These are phyloP conservation scores for Diphasiastrum complanatum DNA, from an alignment of 83 land plant species.

Conservation along the genomic window DNA sequence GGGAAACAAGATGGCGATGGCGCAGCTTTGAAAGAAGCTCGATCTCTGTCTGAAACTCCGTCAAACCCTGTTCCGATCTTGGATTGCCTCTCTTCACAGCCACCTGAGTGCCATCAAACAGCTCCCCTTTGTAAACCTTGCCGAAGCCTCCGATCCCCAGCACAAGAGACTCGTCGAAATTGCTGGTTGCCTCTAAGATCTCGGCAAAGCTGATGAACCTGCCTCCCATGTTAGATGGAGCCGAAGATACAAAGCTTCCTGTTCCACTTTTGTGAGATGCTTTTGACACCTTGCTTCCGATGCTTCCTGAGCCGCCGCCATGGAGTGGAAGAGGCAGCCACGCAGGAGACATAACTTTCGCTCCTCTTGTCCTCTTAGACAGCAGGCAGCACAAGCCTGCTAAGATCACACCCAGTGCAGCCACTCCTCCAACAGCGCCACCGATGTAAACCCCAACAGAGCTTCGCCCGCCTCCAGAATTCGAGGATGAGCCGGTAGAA, in stretches of 20 bases:
- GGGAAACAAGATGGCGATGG: conserved; percentile 75
- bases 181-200: conserved; percentile 68
- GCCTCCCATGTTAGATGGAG: conserved; percentile 53
- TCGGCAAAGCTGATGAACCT: conserved; percentile 60
- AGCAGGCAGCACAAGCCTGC: conserved; percentile 42
- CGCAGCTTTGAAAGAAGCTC: conserved; percentile 74
- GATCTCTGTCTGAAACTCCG: conserved; percentile 78
- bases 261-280: conserved; percentile 59
- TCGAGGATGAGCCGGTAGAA: conserved; percentile 11
- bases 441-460: conserved; percentile 35
- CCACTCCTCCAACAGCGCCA: conserved; percentile 37
- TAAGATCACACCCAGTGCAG: conserved; percentile 22
- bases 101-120: conserved; percentile 62
- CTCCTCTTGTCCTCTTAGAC: conserved; percentile 26
- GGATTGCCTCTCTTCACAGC: conserved; percentile 86
- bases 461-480: conserved; percentile 14
- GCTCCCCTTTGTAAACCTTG: conserved; percentile 68
- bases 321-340: conserved; percentile 57
- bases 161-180: conserved; percentile 58
- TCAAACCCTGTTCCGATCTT: conserved; percentile 71
- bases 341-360: conserved; percentile 25
- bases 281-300: conserved; percentile 39
- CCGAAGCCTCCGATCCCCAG: conserved; percentile 92
- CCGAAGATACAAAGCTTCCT: conserved; percentile 63
- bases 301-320: conserved; percentile 42